Conservation (phyloP, 2,329 filamentous ascomycete genomes). For the Laburnicola sp. region DNA sequence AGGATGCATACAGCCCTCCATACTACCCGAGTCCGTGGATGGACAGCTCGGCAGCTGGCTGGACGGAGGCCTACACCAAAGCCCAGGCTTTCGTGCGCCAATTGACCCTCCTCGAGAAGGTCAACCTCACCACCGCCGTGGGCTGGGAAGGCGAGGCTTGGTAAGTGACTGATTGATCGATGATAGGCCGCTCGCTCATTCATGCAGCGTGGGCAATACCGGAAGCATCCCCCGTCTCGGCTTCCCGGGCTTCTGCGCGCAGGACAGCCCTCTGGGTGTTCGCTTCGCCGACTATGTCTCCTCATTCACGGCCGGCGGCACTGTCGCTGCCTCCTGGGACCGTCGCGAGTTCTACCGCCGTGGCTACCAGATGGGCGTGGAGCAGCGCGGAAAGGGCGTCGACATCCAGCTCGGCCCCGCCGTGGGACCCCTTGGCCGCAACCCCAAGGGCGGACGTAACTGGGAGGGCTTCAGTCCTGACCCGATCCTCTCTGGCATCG, state of each 20-base stretch:
- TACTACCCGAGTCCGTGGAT: conserved; percentile 88
- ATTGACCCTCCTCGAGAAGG: conserved; percentile 83
- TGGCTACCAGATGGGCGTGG: conserved; percentile 72
- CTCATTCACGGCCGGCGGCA: conserved; percentile 77
- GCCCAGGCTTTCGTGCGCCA: conserved; percentile 80
- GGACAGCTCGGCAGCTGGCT: conserved; percentile 67
- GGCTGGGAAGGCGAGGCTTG: conserved; percentile 61
- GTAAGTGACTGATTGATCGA: conserved; percentile 7
- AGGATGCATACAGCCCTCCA: conserved; percentile 58
- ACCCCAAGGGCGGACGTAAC: conserved; percentile 62
- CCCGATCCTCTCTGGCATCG: conserved; percentile 72
- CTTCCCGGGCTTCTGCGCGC: conserved; percentile 76
- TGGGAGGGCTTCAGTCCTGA: conserved; percentile 65
- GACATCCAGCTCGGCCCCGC: conserved; percentile 78
- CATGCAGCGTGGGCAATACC: conserved; percentile 67
- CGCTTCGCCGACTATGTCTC: conserved; percentile 78
- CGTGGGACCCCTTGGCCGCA: conserved; percentile 71
- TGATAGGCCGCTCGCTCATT: neutral
- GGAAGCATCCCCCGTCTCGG: conserved; percentile 71
- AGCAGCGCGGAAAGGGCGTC: conserved; percentile 74
- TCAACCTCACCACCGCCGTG: conserved; percentile 90
- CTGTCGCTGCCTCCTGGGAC: conserved; percentile 82
- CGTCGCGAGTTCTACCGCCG: conserved; percentile 69
- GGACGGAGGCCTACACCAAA: conserved; percentile 74
- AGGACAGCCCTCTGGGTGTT: conserved; percentile 82